phyloP scores from a whole-genome alignment of 2,329 filamentous ascomycete species.

The Botryotinia narcissicola region DNA sequence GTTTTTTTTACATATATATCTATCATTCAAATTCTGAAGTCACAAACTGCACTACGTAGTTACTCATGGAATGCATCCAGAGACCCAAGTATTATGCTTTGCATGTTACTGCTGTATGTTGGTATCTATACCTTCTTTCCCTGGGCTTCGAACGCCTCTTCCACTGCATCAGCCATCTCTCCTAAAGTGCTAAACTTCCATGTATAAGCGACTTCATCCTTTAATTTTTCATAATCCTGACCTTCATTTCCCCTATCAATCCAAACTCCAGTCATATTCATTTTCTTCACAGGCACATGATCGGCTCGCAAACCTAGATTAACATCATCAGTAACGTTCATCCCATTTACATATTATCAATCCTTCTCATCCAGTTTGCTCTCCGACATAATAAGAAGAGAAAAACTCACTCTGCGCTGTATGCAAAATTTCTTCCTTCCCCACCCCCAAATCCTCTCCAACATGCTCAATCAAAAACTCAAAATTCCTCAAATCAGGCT shows the following conservation, averaged over 20 bases:
- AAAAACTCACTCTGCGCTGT: conserved; percentile 59
- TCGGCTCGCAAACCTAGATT: conserved; percentile 54
- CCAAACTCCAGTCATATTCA: conserved; percentile 59
- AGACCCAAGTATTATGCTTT: not conserved
- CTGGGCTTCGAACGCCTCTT: conserved; percentile 22
- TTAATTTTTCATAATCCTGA: conserved; percentile 39
- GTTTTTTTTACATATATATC: not conserved
- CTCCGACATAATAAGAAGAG: not conserved
- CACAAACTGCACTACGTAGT: not conserved
- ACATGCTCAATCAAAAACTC: conserved; percentile 58
- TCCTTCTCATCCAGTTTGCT: not conserved
- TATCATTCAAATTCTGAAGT: not conserved
- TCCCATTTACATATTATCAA: not conserved
- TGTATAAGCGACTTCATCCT: conserved; percentile 45
- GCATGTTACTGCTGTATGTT: not conserved
- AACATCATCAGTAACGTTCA: not conserved
- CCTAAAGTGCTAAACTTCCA: conserved; percentile 57
- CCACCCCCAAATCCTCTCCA: conserved; percentile 51
- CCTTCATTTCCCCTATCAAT: conserved; percentile 49
- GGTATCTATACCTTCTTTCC: not conserved
- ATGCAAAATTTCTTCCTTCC: conserved; percentile 56
- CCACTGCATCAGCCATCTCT: conserved; percentile 26
- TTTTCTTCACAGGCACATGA: conserved; percentile 59
- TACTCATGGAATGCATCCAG: not conserved
- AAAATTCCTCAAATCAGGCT: conserved; percentile 65